Evolutionary conservation across 2,329 filamentous ascomycete genomes (phyloP).

Genomic region (Fusarium albidum): DNA sequence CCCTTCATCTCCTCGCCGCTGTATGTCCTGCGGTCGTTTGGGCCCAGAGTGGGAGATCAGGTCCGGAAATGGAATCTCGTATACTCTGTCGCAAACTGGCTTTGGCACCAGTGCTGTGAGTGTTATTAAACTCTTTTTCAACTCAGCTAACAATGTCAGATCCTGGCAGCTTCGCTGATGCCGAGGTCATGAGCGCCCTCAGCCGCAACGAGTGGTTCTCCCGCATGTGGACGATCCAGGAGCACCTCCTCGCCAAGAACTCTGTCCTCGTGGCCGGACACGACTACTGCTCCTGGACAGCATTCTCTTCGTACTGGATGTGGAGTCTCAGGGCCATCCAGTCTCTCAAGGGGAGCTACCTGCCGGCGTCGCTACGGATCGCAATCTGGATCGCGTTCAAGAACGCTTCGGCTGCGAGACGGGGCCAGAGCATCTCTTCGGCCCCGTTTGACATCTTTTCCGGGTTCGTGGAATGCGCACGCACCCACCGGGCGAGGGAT

Average conservation of each 20-base stretch:
- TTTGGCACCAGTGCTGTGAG: conserved; percentile 21
- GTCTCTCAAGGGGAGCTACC: conserved; percentile 8
- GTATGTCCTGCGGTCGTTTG: conserved; percentile 18
- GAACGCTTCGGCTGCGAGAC: conserved; percentile 12
- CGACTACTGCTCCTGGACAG: conserved; percentile 20
- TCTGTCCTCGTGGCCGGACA: conserved; percentile 16
- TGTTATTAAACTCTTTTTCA: not conserved
- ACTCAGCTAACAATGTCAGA: conserved; percentile 3
- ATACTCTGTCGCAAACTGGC: conserved; percentile 19
- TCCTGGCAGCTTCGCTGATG: conserved; percentile 12
- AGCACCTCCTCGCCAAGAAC: conserved; percentile 22
- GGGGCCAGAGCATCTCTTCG: conserved; percentile 7
- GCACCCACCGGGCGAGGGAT: conserved; percentile 21
- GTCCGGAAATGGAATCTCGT: conserved; percentile 27
- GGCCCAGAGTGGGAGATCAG: conserved; percentile 20
- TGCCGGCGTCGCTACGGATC: conserved; percentile 19
- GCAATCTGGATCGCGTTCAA: conserved; percentile 23
- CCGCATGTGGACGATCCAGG: conserved; percentile 33
- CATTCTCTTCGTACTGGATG: conserved; percentile 27
- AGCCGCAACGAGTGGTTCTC: conserved; percentile 30
- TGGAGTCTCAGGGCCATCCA: conserved; percentile 23
- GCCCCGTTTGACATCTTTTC: conserved; percentile 23
- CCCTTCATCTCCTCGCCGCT: conserved; percentile 24
- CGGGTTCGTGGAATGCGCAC: conserved; percentile 24
- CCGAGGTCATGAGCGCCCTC: conserved; percentile 17